These are phyloP conservation scores for Nemania serpens DNA, from an alignment of 2,329 filamentous ascomycete species.

Conservation along the genomic window DNA sequence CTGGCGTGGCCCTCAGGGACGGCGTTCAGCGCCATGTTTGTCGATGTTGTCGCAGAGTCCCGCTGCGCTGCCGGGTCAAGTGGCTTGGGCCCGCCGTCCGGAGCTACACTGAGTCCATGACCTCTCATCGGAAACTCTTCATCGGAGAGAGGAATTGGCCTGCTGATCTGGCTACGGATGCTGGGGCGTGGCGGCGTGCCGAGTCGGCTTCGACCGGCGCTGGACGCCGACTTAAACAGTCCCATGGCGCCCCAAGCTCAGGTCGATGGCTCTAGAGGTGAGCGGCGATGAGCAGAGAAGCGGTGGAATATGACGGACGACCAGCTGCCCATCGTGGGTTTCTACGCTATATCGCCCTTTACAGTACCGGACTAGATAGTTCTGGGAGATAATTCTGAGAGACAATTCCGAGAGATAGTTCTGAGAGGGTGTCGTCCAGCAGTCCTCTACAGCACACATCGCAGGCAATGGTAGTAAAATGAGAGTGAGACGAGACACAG, in stretches of 20 bases:
- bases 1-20: conserved; percentile 31
- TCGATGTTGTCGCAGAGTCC: conserved; percentile 29
- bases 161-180: conserved; percentile 65
- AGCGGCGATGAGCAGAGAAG: conserved; percentile 25
- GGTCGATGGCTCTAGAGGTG: conserved; percentile 17
- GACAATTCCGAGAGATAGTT: too few relatives aligned
- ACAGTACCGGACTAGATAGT: background rate
- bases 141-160: conserved; percentile 64
- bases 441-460: conserved; percentile 40
- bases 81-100: conserved; percentile 37
- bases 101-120: conserved; percentile 46
- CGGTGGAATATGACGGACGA: conserved; percentile 27
- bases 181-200: conserved; percentile 45
- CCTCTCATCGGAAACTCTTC: conserved; percentile 60
- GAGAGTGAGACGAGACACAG: conserved; percentile 23
- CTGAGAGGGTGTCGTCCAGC: conserved; percentile 27
- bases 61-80: conserved; percentile 30
- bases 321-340: conserved; percentile 37
- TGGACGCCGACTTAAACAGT: conserved; percentile 53
- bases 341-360: conserved; percentile 20
- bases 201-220: conserved; percentile 44
- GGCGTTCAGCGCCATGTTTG: conserved; percentile 30
- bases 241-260: conserved; percentile 39
- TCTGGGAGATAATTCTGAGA: conserved; percentile 27
- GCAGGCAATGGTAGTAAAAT: conserved; percentile 42